Conservation (phyloP, 1,139 yeast species). For the Taphrina deformans region DNA sequence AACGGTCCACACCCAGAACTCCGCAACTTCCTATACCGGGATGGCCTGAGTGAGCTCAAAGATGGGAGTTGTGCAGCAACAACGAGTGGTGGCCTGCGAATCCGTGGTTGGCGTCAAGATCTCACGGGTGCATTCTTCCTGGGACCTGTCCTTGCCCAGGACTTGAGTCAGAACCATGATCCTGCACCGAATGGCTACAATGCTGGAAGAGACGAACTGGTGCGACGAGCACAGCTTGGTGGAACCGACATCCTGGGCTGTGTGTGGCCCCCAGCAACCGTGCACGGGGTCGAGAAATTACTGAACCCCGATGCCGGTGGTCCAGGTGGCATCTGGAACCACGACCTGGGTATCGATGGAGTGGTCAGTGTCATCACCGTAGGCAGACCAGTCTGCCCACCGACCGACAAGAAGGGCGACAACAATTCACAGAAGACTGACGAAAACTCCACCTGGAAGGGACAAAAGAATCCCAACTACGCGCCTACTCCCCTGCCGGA, state of each 20-base stretch:
- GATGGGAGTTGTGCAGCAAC: constrained; percentile 9
- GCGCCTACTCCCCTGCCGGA: neutral
- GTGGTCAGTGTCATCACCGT: constrained; percentile 6
- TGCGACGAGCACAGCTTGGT: constrained; percentile 15
- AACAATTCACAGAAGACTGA: neutral
- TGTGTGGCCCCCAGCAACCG: constrained; percentile 11
- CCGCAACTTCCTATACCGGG: constrained; percentile 27
- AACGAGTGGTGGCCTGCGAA: constrained; percentile 6
- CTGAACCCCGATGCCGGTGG: constrained; percentile 4
- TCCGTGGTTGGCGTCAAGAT: constrained; percentile 26
- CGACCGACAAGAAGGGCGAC: neutral
- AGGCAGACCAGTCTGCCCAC: constrained; percentile 1
- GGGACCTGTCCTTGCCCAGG: neutral
- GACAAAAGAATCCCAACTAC: neutral
- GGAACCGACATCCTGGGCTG: constrained; percentile 1
- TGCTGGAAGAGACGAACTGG: constrained; percentile 21
- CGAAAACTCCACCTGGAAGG: neutral
- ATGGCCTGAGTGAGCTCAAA: constrained; percentile 1
- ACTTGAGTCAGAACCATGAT: neutral
- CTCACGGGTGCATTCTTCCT: constrained; percentile 16
- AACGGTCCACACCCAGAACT: constrained; percentile 1
- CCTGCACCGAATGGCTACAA: constrained; percentile 3
- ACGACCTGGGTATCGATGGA: constrained; percentile 2
- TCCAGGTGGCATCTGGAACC: neutral
- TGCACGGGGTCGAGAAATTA: neutral